Evolutionary conservation across 441 rosid genomes (phyloP).

Genomic region (Codiaeum variegatum): DNA sequence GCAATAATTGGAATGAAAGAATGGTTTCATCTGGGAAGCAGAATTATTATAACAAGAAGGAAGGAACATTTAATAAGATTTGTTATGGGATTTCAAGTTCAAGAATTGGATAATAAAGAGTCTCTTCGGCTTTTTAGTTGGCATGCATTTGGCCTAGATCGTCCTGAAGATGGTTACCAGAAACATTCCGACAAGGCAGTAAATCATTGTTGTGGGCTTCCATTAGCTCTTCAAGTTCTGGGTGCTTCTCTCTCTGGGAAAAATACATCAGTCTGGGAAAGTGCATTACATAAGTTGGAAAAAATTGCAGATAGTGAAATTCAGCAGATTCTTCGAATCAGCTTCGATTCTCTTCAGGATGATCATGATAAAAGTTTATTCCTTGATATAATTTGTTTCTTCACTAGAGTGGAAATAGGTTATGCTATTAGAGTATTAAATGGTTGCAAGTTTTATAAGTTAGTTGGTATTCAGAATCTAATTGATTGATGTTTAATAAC

Average conservation of each 20-base stretch:
- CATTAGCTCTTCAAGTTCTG: conserved; percentile 28
- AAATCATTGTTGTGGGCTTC: conserved; percentile 24
- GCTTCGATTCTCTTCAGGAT: conserved; percentile 26
- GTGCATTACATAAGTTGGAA: conserved; percentile 32
- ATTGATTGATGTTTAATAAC: conserved; percentile 20
- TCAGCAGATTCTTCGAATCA: conserved; percentile 21
- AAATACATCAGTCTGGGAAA: conserved; percentile 28
- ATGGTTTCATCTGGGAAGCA: conserved; percentile 30
- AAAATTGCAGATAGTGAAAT: conserved; percentile 25
- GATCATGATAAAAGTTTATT: conserved; percentile 23
- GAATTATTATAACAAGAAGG: conserved; percentile 28
- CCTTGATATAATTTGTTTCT: conserved; percentile 34
- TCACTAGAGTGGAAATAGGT: conserved; percentile 17
- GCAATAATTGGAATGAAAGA: conserved; percentile 17
- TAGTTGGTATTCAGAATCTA: conserved; percentile 25
- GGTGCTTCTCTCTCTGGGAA: conserved; percentile 29
- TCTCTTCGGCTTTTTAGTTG: conserved; percentile 27
- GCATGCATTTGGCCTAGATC: conserved; percentile 26
- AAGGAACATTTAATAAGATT: conserved; percentile 9
- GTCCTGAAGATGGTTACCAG: conserved; percentile 12
- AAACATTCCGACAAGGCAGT: conserved; percentile 8
- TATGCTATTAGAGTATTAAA: conserved; percentile 18
- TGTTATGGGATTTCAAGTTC: conserved; percentile 21
- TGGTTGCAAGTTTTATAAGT: conserved; percentile 21
- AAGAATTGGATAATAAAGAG: conserved; percentile 23